Evolutionary conservation across 306 rosid species (phyloP), one percentile per base, ranked within the genome.

Genomic region (Alnus rubra): DNA sequence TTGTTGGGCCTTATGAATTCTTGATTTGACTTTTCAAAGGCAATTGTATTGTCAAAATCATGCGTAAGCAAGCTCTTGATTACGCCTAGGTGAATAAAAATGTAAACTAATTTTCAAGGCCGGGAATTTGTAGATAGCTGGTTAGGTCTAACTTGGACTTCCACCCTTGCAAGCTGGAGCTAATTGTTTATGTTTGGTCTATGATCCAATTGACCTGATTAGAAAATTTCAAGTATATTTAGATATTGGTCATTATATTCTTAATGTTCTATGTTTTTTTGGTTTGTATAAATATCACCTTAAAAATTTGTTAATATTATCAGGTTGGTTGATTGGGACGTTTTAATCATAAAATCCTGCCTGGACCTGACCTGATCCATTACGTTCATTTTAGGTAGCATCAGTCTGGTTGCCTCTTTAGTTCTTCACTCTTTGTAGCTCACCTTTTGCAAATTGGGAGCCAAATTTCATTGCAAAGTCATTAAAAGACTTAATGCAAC

Each of bases 1-100:
- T 31, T 80, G 67, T 64, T 73, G 62, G 37, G 52, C 58, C 16
- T 15, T 73, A 39, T 23, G 45, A 42, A 42, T 42, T 42, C 45
- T 42, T 53, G 9, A 15, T 9, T 80, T 74, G 71, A 67, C 75
- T 59, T 56, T 45, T 60, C 60, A 47, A 28, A 52, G 13, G n/a
- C 33, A 48, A 48, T 48, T 60, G 8, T 44, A 37, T 48, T 39
- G 64, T 37, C 47, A 64, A 74, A 33, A 45, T 52, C 23, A 67
- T 52, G 52, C 44, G 35, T 10, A 45, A 45, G 10, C 50, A 80
- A 44, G 37, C 48, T 53, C 67, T 5, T 31, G 50, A 30, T 13
- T 39, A 35, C 7, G 12, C 53, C 1, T 49, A 19, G 72, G 59
- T 8, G 44, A 45, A 31, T 67, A 9, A 23, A 77, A 13, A 33